These are phyloP conservation scores for Macrolepiota fuliginosa DNA, from an alignment of 768 basidiomycete genomes.

Conservation along the genomic window DNA sequence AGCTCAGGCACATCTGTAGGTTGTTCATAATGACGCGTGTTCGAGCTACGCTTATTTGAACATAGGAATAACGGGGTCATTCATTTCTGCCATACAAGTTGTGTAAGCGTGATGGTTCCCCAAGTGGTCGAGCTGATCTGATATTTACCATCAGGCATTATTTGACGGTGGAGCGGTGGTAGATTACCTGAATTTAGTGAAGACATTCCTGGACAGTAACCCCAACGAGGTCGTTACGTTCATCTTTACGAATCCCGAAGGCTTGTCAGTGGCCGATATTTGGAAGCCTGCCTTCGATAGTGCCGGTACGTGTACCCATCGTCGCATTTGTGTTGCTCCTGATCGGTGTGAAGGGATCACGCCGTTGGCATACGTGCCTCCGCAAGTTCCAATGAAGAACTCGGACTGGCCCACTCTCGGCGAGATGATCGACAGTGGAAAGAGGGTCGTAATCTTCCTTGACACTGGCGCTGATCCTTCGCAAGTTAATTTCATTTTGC, in stretches of 20 bases:
- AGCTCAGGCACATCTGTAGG: slow-evolving; percentile 51
- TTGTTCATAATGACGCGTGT: background rate
- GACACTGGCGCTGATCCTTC: slow-evolving; percentile 44
- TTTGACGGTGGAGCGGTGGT: slow-evolving; percentile 54
- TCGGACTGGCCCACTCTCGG: slow-evolving; percentile 65
- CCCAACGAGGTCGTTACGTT: slow-evolving; percentile 66
- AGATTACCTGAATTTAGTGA: slow-evolving; percentile 50
- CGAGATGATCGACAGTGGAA: slow-evolving; percentile 56
- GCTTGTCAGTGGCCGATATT: slow-evolving; percentile 40
- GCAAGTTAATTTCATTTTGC: slow-evolving; percentile 47
- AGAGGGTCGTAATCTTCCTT: slow-evolving; percentile 61
- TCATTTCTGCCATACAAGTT: slow-evolving; percentile 69
- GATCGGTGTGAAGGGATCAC: slow-evolving; percentile 32
- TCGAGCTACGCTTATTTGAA: background rate
- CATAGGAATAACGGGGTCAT: slow-evolving; percentile 39
- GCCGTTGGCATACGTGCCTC: slow-evolving; percentile 49
- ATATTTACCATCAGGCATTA: slow-evolving; percentile 28
- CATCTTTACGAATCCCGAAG: slow-evolving; percentile 67
- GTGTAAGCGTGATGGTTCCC: slow-evolving; percentile 27
- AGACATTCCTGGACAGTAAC: slow-evolving; percentile 54
- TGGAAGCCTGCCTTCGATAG: slow-evolving; percentile 54
- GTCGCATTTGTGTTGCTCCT: background rate
- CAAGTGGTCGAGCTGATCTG: background rate
- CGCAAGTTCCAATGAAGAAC: slow-evolving; percentile 37
- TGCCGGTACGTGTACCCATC: slow-evolving; percentile 33